Percentiles rank a stretch among this genome's conserved stretches.
Conservation (phyloP, 805 yeast species). For the Candida nonsorbophila region DNA sequence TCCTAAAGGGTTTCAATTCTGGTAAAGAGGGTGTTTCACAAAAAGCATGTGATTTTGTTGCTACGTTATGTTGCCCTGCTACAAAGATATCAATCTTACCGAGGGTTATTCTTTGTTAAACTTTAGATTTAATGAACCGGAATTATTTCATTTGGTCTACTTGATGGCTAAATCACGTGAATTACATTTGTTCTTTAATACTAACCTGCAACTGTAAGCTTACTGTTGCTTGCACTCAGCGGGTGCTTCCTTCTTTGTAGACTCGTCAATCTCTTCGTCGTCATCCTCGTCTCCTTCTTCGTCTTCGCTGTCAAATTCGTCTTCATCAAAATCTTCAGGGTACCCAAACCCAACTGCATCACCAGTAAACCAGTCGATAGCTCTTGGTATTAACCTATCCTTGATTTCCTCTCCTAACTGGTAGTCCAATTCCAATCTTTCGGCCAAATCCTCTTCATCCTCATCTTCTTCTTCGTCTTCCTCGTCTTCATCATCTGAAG, state of each 20-base stretch:
- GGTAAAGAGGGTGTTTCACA: too few species aligned
- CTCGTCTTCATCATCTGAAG: conserved; percentile 45
- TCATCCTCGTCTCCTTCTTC: conserved; percentile 62
- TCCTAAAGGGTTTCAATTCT: too few species aligned
- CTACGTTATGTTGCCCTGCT: too few species aligned
- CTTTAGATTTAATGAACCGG: too few species aligned
- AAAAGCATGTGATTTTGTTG: too few species aligned
- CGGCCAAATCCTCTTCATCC: conserved; percentile 71
- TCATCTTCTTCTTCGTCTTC: conserved; percentile 54
- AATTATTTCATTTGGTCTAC: neutral
- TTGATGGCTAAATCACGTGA: neutral
- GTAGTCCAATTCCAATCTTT: conserved; percentile 84
- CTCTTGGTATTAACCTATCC: conserved; percentile 93
- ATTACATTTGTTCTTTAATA: too few species aligned
- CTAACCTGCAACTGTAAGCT: too few species aligned
- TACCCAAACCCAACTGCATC: conserved; percentile 76
- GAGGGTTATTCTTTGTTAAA: too few species aligned
- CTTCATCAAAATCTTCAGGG: conserved; percentile 57
- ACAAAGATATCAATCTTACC: too few species aligned
- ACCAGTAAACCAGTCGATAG: conserved; percentile 98
- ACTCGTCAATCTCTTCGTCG: conserved; percentile 57
- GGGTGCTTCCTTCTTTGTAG: conserved; percentile 52
- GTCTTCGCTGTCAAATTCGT: conserved; percentile 52
- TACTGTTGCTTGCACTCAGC: conserved; percentile 76
- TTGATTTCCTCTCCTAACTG: conserved; percentile 94